Conservation (phyloP, 495 filamentous ascomycete genomes). For the Halenospora varia region DNA sequence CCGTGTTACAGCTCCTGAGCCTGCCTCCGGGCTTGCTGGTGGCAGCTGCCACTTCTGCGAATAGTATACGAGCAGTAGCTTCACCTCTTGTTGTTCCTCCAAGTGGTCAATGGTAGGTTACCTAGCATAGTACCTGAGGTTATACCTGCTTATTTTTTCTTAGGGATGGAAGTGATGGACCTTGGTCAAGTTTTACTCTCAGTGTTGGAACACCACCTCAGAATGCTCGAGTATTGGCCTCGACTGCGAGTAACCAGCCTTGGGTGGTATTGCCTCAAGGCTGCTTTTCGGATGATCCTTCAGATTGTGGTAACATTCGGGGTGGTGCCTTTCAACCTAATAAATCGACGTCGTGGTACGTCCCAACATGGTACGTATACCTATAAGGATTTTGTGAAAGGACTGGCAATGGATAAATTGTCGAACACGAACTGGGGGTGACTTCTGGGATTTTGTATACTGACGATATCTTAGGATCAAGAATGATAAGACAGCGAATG, state of each 20-base stretch:
- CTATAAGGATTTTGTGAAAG: background rate
- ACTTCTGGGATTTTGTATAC: background rate
- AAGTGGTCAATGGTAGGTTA: background rate
- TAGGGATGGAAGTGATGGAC: conserved; percentile 52
- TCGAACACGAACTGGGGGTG: background rate
- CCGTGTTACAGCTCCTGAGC: background rate
- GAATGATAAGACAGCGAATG: conserved; percentile 2
- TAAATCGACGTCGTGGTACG: conserved; percentile 13
- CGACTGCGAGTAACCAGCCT: conserved; percentile 40
- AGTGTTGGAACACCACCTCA: conserved; percentile 46
- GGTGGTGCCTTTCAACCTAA: conserved; percentile 6
- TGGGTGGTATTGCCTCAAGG: conserved; percentile 33
- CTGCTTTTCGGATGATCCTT: background rate
- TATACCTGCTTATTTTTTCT: background rate
- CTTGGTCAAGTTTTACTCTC: conserved; percentile 48
- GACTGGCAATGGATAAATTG: background rate
- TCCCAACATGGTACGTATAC: background rate
- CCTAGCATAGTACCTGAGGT: background rate
- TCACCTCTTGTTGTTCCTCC: conserved; percentile 15
- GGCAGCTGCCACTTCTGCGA: background rate
- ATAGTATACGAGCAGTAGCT: background rate
- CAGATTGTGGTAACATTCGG: conserved; percentile 4
- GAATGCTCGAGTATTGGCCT: conserved; percentile 39
- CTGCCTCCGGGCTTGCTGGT: background rate
- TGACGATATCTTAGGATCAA: conserved; percentile 2